Base-by-base conservation (phyloP, 345 rosid species). In the Lagerstroemia speciosa region DNA sequence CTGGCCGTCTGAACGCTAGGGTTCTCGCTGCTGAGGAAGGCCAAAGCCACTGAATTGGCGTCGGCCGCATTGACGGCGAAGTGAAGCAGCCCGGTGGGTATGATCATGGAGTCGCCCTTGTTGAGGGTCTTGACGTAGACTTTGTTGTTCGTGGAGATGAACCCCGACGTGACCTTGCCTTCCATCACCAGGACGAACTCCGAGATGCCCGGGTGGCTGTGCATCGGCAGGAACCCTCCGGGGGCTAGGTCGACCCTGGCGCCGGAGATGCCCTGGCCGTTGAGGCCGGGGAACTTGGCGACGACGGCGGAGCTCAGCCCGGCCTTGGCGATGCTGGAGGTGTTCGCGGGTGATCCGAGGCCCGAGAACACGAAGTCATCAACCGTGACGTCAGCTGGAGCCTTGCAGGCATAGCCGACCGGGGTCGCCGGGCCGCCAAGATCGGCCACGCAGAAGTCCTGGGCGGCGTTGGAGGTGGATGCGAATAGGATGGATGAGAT, bases 381-480 rank as follows among this genome's bases (percentile, higher is more conserved):
- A 0, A 72, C 77, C 6, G 87, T 86, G 73, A 89, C 87, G 15
- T 41, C 76, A 0, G 80, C 66, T 0, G 78, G 83, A 15, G 62
- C 71, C 70, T 81, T 84, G 79, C 96, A 90, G 58, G 84, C 76
- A 67, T 77, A 93, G 3, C 97, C 97, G 0, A 88, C 70, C 0
- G 96, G 89, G 67, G 78, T 69, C 1, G 76, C 83, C 4, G 82
- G 74, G 22, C 80, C 82, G 27, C 80, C 80, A 1, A 83, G 80
- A 77, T 86, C 73, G 0, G 89, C 98, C 0, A 93, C 96, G n/a
- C 97, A 93, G 83, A 93, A 93, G 72, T 93, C 98, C 63, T 82
- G 81, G 0, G 78, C 64, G 33, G 84, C 86, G 75, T 78, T 33
- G 62, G 77, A 52, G 50, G 79, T n/a, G n/a, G n/a, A 75, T 26